Conservation (phyloP, 306 rosid genomes). For the Vicia sativa region DNA sequence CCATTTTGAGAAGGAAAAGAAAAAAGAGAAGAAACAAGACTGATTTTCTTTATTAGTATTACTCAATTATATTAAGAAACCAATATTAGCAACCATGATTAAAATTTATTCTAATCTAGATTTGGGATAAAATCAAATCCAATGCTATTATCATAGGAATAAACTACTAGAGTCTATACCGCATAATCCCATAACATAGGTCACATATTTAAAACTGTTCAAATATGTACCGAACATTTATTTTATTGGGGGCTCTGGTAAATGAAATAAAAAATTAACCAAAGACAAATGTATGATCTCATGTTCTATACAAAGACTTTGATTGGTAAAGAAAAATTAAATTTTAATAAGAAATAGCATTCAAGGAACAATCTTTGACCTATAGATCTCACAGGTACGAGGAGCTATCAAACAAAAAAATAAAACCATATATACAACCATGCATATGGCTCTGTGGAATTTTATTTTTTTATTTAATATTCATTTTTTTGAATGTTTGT, state of each 20-base stretch:
- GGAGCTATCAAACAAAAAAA: constrained; percentile 46
- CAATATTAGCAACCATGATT: not conserved
- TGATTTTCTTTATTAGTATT: not conserved
- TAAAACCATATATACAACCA: constrained; percentile 52
- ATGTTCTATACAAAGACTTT: constrained; percentile 43
- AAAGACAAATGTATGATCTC: constrained; percentile 41
- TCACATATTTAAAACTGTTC: not conserved
- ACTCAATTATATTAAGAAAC: not conserved
- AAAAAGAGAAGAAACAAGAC: too few species aligned
- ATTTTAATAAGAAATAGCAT: constrained; percentile 38
- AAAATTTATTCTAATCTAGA: not conserved
- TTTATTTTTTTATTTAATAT: too few species aligned
- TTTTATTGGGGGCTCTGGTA: constrained; percentile 11
- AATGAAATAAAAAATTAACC: constrained; percentile 37
- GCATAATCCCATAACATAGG: not conserved
- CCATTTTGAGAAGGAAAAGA: too few species aligned
- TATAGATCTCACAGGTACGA: constrained; percentile 61
- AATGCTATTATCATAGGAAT: not conserved
- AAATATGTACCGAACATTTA: constrained; percentile 35
- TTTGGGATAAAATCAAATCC: constrained; percentile 7
- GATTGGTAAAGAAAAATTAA: constrained; percentile 41
- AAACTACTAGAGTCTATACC: not conserved
- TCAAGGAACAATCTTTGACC: constrained; percentile 81
- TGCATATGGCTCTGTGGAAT: constrained; percentile 34
- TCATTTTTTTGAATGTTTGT: not conserved